phyloP scores from a whole-genome alignment of 2,329 filamentous ascomycete genomes.

The Trichoderma gracile region DNA sequence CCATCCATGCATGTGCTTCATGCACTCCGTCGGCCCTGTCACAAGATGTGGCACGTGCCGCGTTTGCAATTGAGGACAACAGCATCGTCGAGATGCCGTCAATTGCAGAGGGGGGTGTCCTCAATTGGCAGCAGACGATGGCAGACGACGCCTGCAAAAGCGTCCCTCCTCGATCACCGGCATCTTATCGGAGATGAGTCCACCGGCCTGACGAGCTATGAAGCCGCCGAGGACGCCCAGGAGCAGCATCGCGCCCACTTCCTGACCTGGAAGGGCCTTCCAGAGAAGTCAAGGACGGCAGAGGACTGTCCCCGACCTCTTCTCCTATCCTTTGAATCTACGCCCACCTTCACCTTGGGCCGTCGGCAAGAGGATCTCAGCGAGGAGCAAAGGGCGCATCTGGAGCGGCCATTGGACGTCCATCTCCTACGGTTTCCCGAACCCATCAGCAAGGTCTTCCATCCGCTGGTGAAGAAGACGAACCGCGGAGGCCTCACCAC shows the following conservation, averaged over 20 bases:
- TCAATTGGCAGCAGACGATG: neutral
- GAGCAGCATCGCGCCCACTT: constrained; percentile 39
- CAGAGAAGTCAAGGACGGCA: constrained; percentile 8
- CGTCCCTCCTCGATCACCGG: constrained; percentile 34
- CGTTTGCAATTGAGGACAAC: neutral
- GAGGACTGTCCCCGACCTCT: constrained; percentile 59
- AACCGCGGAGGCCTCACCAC: constrained; percentile 89
- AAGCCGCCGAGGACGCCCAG: constrained; percentile 37
- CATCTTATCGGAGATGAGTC: constrained; percentile 34
- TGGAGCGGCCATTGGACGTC: constrained; percentile 46
- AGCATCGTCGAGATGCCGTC: neutral
- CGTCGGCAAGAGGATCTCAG: constrained; percentile 67
- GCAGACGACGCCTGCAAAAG: neutral
- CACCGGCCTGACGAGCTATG: constrained; percentile 36
- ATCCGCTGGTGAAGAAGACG: constrained; percentile 66
- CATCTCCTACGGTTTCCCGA: constrained; percentile 27
- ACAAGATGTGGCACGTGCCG: constrained; percentile 26
- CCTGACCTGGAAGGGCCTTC: constrained; percentile 39
- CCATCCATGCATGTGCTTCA: neutral
- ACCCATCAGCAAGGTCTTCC: constrained; percentile 39
- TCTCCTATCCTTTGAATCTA: constrained; percentile 79
- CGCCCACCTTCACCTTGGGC: constrained; percentile 86
- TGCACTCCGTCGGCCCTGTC: constrained; percentile 1
- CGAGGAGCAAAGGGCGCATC: constrained; percentile 45
- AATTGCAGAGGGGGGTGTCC: neutral